Base-by-base conservation (phyloP, 1,284 basidiomycete genomes). In the Kwoniella shivajii region DNA sequence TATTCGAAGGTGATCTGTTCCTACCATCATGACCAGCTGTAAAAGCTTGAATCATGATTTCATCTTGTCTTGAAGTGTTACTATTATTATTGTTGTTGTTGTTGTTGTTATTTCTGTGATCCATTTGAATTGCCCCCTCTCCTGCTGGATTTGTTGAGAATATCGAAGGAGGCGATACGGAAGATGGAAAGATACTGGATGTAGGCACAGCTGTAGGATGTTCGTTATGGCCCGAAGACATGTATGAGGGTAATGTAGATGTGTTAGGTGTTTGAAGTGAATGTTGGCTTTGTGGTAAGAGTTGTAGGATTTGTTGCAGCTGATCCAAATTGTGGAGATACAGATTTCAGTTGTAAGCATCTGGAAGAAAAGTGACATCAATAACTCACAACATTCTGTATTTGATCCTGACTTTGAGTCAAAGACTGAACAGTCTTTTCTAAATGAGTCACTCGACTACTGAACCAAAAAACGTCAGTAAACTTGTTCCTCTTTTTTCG, bases 301-400 rank as follows among this genome's bases (percentile, higher is more conserved):
- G 68, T 1, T 71, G 53, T 1, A 76, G 58, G 29, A 75, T 73
- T 56, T 76, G 74, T 38, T 72, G 70, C 0, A 78, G 65, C 74
- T 77, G 47, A 2, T n/a, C n/a, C n/a, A n/a, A n/a, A n/a, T n/a
- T n/a, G 46, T 42, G 27, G 46, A 30, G 31, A 24, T 24, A 29
- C 16, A 54, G 16, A 29, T 24, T 38, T 27, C 31, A 43, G 27
- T 24, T 44, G 44, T 41, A 47, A 22, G 2, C n/a, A 37, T 37
- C 16, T 31, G 34, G 44, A 14, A 47, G 16, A n/a, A n/a, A 33
- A n/a, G 7, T 29, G 24, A 4, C 16, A 3, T 26, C 24, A 39
- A 24, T 2, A 2, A 14, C 68, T 52, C 54, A 71, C 69, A 9
- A 74, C 68, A 30, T 60, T 63, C 44, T 78, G 77, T 30, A 78